Percentiles rank a stretch among this genome's conserved stretches.
These are phyloP conservation scores for Haplosporangium sp. DNA, from an alignment of 371 early-diverging fungal species.

Conservation along the genomic window DNA sequence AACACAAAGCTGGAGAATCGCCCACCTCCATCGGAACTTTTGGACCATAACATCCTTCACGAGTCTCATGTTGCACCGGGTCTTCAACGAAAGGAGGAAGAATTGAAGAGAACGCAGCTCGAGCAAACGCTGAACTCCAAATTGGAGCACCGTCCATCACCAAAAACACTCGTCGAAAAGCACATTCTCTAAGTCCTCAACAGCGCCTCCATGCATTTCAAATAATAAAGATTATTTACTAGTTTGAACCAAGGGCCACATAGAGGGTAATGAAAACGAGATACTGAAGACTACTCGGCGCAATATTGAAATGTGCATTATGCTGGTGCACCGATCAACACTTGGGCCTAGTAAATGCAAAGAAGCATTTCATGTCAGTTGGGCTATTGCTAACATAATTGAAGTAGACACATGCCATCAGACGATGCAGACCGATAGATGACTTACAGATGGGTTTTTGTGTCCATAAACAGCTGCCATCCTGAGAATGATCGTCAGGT, in stretches of 20 bases:
- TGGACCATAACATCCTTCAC: slow-evolving; percentile 9
- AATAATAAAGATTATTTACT: background rate
- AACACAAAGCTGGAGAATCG: slow-evolving; percentile 15
- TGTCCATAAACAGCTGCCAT: slow-evolving; percentile 36
- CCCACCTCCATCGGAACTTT: slow-evolving; percentile 14
- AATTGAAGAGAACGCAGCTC: slow-evolving; percentile 61
- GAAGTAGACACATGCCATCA: background rate
- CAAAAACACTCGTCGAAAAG: slow-evolving; percentile 63
- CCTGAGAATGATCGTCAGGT: slow-evolving; percentile 26
- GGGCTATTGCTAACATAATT: background rate
- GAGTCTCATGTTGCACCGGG: slow-evolving; percentile 63
- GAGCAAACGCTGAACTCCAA: slow-evolving; percentile 68
- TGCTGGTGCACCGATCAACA: slow-evolving; percentile 16
- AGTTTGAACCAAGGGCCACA: background rate
- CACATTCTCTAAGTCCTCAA: slow-evolving; percentile 60
- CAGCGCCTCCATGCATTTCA: background rate
- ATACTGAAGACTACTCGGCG: background rate
- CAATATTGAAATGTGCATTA: background rate
- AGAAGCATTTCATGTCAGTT: background rate
- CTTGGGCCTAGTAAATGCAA: slow-evolving; percentile 2
- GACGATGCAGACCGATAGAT: slow-evolving; percentile 1
- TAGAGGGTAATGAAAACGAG: background rate
- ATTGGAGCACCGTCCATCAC: slow-evolving; percentile 69
- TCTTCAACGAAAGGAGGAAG: slow-evolving; percentile 59
- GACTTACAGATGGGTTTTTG: slow-evolving; percentile 32